Evolutionary conservation across 2,329 filamentous ascomycete species (phyloP), one percentile per base, ranked within the genome.

Genomic region (Colletotrichum sp.): DNA sequence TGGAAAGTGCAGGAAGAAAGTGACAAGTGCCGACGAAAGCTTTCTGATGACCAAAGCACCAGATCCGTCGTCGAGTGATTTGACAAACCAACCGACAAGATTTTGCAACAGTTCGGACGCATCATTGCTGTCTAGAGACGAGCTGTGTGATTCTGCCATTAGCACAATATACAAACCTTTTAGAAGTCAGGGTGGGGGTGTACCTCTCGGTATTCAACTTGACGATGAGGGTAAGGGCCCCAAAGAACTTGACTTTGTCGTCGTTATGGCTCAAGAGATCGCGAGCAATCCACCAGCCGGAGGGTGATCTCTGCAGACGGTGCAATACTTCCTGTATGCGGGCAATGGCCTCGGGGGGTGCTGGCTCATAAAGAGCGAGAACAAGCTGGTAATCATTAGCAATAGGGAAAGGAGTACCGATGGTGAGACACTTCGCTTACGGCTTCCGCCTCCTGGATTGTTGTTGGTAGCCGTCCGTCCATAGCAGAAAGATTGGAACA

Each of bases 141-240:
- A 83, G 79, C 87, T 90, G 12, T n/a, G 13, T 34, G 18, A 22
- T 32, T 22, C 12, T 63, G 28, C 13, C 22, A 34, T 63, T 9
- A 63, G 59, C 28, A 52, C 10, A 52, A 13, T 22, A 22, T 3
- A 36, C 30, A 34, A 9, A 16, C 30, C 13, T 36, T 36, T 6
- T 12, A 13, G n/a, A 34, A 22, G 30, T 22, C 12, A 10, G 8
- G 32, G 71, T 34, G 44, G 48, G 15, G n/a, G 34, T 15, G 81
- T 88, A 78, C 94, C 93, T 95, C 82, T 97, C 95, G n/a, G 93
- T 94, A 83, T 99, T 98, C 75, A 99, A 91, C 86, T 99, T 99
- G 80, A 99, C 92, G 67, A 95, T 98, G 79, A 98, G 94, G 0
- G 96, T 99, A 75, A 98, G 89, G 34, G 96, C 96, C 16, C 95